phyloP scores from a whole-genome alignment of 2,329 filamentous ascomycete genomes.

The Stenocarpella maydis region DNA sequence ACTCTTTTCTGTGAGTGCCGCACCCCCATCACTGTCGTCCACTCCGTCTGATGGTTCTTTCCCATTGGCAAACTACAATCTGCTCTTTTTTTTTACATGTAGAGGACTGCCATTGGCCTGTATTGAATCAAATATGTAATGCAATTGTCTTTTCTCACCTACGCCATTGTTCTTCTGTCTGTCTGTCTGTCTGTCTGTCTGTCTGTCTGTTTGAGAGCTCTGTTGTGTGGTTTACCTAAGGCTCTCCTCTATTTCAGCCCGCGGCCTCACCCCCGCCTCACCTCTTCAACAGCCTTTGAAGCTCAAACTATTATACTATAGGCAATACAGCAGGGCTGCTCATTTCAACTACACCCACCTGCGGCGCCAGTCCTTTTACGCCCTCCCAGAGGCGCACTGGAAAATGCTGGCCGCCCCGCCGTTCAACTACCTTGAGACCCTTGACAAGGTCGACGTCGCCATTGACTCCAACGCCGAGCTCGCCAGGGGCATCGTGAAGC shows the following conservation, averaged over 20 bases:
- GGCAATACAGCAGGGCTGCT: conserved; percentile 83
- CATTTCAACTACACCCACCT: conserved; percentile 93
- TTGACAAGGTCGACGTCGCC: conserved; percentile 82
- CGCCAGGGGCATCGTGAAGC: conserved; percentile 78
- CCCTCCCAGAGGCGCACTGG: conserved; percentile 84
- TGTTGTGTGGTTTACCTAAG: too few species aligned
- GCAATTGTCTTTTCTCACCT: neutral
- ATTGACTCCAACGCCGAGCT: conserved; percentile 90
- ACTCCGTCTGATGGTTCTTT: neutral
- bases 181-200: neutral
- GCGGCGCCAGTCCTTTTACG: conserved; percentile 91
- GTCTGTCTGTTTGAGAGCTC: neutral
- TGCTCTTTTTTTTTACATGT: neutral
- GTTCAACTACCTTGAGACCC: conserved; percentile 81
- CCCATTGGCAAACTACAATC: neutral
- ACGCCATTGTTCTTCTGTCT: neutral
- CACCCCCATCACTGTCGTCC: conserved; percentile 11
- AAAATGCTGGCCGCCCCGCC: conserved; percentile 81
- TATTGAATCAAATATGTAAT: neutral
- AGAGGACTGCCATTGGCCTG: neutral
- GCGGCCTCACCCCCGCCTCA: neutral
- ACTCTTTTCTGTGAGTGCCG: conserved; percentile 83
- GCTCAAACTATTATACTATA: conserved; percentile 47
- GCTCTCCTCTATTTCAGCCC: neutral
- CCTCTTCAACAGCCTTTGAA: conserved; percentile 26